These are phyloP conservation scores for Aspergillus eucalypticola DNA, from an alignment of 2,329 filamentous ascomycete genomes.

Conservation along the genomic window DNA sequence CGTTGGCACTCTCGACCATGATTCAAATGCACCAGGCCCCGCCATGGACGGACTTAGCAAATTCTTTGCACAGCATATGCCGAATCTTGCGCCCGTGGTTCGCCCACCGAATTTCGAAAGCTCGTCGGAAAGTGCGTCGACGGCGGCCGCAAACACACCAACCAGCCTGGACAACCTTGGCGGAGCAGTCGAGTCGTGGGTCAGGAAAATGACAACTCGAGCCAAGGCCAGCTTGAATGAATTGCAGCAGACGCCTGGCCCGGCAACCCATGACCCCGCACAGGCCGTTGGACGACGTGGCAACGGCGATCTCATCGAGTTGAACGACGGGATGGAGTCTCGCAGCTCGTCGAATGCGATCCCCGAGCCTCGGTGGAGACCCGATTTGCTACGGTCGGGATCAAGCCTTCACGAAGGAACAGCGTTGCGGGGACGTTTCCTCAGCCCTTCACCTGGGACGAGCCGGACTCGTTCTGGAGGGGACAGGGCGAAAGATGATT, in stretches of 20 bases:
- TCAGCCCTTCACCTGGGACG: slow-evolving; percentile 30
- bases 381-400: slow-evolving; percentile 19
- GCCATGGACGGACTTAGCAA: slow-evolving; percentile 81
- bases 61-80: slow-evolving; percentile 80
- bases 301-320: slow-evolving; percentile 46
- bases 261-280: slow-evolving; percentile 23
- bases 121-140: slow-evolving; percentile 39
- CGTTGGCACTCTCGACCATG: slow-evolving; percentile 76
- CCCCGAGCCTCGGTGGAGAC: slow-evolving; percentile 16
- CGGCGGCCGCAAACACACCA: slow-evolving; percentile 34
- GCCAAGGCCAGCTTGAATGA: slow-evolving; percentile 44
- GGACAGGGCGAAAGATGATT: slow-evolving; percentile 34
- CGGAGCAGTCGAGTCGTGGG: slow-evolving; percentile 84
- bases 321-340: slow-evolving; percentile 42
- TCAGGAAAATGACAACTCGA: slow-evolving; percentile 71
- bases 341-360: slow-evolving; percentile 24
- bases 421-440: slow-evolving; percentile 29
- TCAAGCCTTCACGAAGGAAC: slow-evolving; percentile 19
- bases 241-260: slow-evolving; percentile 36
- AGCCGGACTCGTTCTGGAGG: slow-evolving; percentile 38
- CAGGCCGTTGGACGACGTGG: slow-evolving; percentile 31
- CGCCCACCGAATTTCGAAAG: slow-evolving; percentile 56
- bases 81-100: slow-evolving; percentile 67
- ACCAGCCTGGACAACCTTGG: slow-evolving; percentile 76
- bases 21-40: slow-evolving; percentile 60